Evolutionary conservation across 441 rosid species (phyloP).

Genomic region (Eutrema salsugineum): DNA sequence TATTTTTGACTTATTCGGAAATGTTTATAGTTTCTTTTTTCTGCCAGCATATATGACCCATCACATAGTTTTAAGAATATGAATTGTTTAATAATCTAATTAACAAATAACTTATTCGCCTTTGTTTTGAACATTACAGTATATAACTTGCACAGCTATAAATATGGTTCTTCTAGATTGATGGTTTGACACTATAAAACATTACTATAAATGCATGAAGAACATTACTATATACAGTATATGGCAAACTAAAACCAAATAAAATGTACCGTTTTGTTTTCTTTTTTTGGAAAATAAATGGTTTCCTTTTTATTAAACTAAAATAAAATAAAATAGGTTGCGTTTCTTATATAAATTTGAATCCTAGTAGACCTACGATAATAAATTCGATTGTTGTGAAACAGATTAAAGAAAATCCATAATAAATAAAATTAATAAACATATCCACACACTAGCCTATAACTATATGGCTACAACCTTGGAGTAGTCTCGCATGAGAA

Average conservation of each 20-base stretch:
- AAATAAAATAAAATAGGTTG: no score
- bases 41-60: not conserved
- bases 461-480: not conserved
- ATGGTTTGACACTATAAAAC: not conserved
- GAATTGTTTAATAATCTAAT: not conserved
- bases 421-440: not conserved
- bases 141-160: not conserved
- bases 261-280: not conserved
- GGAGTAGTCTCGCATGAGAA: not conserved
- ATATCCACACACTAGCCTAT: not conserved
- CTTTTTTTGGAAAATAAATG: not conserved
- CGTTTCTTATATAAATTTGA: not conserved
- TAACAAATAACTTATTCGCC: not conserved
- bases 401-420: not conserved
- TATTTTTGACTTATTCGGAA: not conserved
- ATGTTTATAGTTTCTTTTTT: not conserved
- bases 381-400: not conserved
- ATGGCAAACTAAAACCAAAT: no score
- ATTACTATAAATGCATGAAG: not conserved
- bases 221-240: no score
- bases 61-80: not conserved
- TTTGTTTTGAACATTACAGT: no score
- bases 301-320: not conserved
- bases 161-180: not conserved
- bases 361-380: not conserved